Base-by-base conservation (phyloP, 1,284 basidiomycete genomes). In the Mrakiaceae sp. region DNA sequence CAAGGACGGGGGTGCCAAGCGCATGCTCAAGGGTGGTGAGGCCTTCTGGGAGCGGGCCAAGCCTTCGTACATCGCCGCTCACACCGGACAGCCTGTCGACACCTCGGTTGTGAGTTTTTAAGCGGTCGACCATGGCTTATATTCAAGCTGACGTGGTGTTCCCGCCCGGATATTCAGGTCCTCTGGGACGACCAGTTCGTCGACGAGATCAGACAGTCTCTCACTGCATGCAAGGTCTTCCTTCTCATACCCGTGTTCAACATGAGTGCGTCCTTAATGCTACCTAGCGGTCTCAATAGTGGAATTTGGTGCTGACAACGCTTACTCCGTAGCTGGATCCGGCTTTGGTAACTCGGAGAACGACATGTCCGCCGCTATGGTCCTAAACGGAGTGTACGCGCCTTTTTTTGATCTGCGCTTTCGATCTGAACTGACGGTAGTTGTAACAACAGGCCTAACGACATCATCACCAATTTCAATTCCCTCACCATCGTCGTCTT, bases 391-490 rank as follows among this genome's bases (percentile, higher is more conserved):
- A 60, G 72, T 77, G 52, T 16, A 12, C 51, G 14, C 51, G 6
- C 51, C 51, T 14, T 16, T 14, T 3, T 52, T 52, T n/a, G 8
- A 12, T 27, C 27, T 27, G 27, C 27, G 27, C 27, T 27, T 27
- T 27, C 27, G 27, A 27, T 27, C 27, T 27, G 27, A 27, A 27
- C 27, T 27, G 27, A 27, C 27, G 27, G 27, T 27, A 27, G 27
- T 27, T 27, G 27, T 2, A 27, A 27, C 27, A 27, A 27, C 27
- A 27, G 27, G 27, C 27, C 27, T 27, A 80, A 79, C 73, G 79
- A 80, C 67, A 66, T 81, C 50, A 72, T 79, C 62, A 71, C 71
- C 68, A 78, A 79, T 71, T 76, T 79, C 67, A 79, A 81, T 73
- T 70, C 77, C 11, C 73, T 80, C 5, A 44, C 44, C n/a, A 63